phyloP scores from a whole-genome alignment of 2,329 filamentous ascomycete genomes.

The Pseudovirgaria hyperparasitica region DNA sequence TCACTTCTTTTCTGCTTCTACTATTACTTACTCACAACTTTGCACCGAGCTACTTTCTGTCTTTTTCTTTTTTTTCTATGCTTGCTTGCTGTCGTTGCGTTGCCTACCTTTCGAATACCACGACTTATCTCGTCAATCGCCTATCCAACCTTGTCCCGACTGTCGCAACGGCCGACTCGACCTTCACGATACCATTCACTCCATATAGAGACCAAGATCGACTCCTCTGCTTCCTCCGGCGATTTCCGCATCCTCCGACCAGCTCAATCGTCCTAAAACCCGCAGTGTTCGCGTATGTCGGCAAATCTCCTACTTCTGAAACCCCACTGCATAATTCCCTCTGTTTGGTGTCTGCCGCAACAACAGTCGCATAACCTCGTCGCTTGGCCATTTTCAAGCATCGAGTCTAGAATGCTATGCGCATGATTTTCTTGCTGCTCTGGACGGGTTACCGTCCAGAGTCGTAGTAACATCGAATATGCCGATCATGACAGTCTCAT shows the following conservation, averaged over 20 bases:
- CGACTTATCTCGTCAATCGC: conserved; percentile 7
- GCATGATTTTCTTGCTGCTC: too few species aligned
- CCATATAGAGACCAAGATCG: conserved; percentile 1
- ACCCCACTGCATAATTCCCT: background rate
- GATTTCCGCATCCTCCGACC: conserved; percentile 8
- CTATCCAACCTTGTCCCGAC: conserved; percentile 7
- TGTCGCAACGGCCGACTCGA: conserved; percentile 10
- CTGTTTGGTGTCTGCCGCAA: background rate
- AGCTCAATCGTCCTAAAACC: background rate
- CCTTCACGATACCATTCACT: conserved; percentile 1
- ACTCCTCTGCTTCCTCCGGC: conserved; percentile 4
- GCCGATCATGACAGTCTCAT: background rate
- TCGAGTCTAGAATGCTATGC: too few species aligned
- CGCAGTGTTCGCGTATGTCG: background rate
- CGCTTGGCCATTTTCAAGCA: background rate
- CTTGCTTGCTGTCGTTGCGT: conserved; percentile 15
- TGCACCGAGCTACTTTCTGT: conserved; percentile 5
- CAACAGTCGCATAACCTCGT: background rate
- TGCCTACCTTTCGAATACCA: conserved; percentile 14
- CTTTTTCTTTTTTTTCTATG: conserved; percentile 14
- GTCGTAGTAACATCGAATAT: background rate
- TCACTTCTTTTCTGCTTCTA: too few species aligned
- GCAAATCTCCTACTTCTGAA: background rate
- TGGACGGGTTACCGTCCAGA: background rate
- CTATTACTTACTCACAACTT: too few species aligned